Percentiles rank a stretch among this genome's conserved stretches.
Evolutionary conservation across 1,284 basidiomycete genomes (phyloP).

Genomic region (Cryptococcus sp.): DNA sequence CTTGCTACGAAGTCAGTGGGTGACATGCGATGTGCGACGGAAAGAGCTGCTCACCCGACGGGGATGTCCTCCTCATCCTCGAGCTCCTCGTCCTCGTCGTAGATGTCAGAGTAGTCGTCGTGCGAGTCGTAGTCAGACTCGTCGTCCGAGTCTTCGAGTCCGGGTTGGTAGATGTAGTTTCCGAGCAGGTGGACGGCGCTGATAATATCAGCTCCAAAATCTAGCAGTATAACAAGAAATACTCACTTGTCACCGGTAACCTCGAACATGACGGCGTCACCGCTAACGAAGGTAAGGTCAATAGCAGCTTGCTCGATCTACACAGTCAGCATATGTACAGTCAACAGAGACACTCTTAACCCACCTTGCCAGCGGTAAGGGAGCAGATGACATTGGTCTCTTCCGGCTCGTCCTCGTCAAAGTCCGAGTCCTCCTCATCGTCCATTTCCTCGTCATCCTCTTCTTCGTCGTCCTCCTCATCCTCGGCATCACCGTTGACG

Average conservation of each 20-base stretch:
- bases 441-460: conserved; percentile 49
- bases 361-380: conserved; percentile 50
- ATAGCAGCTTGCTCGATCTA: conserved; percentile 75
- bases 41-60: conserved; percentile 19
- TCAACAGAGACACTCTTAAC: conserved; percentile 4
- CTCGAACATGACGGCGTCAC: conserved; percentile 65
- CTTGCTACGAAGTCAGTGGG: conserved; percentile 21
- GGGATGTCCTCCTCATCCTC: conserved; percentile 44
- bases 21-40: neutral
- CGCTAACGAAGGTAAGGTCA: conserved; percentile 69
- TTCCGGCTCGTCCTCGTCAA: conserved; percentile 35
- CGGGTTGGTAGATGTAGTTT: conserved; percentile 66
- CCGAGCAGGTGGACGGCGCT: conserved; percentile 81
- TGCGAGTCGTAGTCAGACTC: conserved; percentile 52
- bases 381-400: conserved; percentile 51
- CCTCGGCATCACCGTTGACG: conserved; percentile 49
- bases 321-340: neutral
- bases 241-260: conserved; percentile 73
- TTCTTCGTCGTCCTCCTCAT: conserved; percentile 45
- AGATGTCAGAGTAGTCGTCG: conserved; percentile 45
- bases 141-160: conserved; percentile 38
- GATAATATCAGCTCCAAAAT: neutral
- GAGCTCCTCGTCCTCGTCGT: conserved; percentile 52
- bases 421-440: conserved; percentile 46
- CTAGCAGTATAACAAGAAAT: neutral